Percentiles rank a stretch among this genome's conserved stretches.
These are phyloP conservation scores for Pseudocercospora macadamiae DNA, from an alignment of 2,329 filamentous ascomycete genomes.

Conservation along the genomic window DNA sequence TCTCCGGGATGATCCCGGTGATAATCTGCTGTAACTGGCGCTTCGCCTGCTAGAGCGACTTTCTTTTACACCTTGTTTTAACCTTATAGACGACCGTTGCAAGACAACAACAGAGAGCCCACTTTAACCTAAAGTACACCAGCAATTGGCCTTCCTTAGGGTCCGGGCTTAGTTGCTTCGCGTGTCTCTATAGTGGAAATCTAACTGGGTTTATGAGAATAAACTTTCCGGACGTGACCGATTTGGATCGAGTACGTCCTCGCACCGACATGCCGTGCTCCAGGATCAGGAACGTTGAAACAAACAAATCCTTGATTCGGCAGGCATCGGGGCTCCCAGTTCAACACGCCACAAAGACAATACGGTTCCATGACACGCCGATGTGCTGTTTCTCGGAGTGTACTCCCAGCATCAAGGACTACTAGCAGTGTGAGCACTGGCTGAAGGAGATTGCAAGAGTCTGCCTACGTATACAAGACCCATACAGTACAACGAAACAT, in stretches of 20 bases:
- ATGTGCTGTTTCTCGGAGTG: background rate
- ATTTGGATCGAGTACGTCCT: background rate
- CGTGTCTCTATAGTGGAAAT: background rate
- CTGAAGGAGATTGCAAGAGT: background rate
- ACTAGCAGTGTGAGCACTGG: background rate
- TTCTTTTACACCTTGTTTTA: background rate
- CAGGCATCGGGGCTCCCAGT: too few relatives aligned
- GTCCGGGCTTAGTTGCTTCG: background rate
- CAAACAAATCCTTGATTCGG: too few relatives aligned
- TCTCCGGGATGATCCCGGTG: background rate
- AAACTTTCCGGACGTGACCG: background rate
- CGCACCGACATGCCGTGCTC: background rate
- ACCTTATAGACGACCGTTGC: background rate
- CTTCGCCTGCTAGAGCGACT: background rate
- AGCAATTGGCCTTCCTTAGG: background rate
- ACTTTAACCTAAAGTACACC: background rate
- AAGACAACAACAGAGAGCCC: background rate
- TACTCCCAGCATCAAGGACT: background rate
- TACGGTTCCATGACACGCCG: background rate
- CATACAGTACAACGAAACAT: background rate
- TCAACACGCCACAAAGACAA: too few relatives aligned
- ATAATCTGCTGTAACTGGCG: background rate
- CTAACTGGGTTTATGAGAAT: background rate
- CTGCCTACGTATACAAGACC: background rate
- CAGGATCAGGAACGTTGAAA: background rate